These are phyloP conservation scores for Fusarium chuoi DNA, from an alignment of 2,329 filamentous ascomycete species.

Conservation along the genomic window DNA sequence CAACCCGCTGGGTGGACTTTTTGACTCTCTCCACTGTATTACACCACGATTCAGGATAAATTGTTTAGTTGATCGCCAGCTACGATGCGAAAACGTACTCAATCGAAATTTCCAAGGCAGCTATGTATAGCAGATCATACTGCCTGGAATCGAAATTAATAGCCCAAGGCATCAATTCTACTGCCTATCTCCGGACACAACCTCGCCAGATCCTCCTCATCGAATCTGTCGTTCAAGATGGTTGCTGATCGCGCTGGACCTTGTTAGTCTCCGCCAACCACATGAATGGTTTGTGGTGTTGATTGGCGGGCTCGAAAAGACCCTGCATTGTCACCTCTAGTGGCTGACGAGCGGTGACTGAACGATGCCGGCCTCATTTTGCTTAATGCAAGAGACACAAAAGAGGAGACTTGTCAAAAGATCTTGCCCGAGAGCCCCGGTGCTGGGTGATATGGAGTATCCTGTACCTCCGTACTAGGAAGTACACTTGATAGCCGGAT, in stretches of 20 bases:
- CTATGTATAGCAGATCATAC: background rate
- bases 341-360: slow-evolving; percentile 32
- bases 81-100: background rate
- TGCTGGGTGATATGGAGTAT: background rate
- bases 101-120: background rate
- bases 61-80: background rate
- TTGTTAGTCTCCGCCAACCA: slow-evolving; percentile 2
- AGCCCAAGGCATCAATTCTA: slow-evolving; percentile 1
- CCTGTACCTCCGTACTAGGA: background rate
- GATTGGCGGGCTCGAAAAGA: slow-evolving; percentile 25
- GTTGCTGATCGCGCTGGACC: slow-evolving; percentile 9
- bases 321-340: slow-evolving; percentile 32
- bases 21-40: background rate
- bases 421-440: background rate
- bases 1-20: slow-evolving; percentile 2
- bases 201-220: background rate
- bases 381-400: background rate
- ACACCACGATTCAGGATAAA: background rate
- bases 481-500: slow-evolving; percentile 6
- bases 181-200: slow-evolving; percentile 7
- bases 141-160: background rate
- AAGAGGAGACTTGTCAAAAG: background rate
- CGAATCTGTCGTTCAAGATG: background rate
- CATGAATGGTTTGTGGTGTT: background rate
- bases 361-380: slow-evolving; percentile 27